phyloP scores from a whole-genome alignment of 306 rosid genomes.

The Inga laurina region DNA sequence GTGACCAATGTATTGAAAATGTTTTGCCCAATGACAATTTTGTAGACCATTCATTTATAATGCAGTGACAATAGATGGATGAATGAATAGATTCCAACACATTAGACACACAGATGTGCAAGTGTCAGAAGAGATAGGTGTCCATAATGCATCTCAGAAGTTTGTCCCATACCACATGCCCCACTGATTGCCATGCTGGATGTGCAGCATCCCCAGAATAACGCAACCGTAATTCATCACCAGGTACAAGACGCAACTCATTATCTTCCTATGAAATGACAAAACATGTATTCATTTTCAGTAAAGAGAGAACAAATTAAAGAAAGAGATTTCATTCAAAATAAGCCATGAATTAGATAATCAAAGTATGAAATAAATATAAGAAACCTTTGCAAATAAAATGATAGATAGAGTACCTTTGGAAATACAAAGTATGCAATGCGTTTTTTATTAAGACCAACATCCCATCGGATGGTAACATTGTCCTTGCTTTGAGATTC shows the following conservation, averaged over 20 bases:
- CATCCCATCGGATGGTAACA: slow-evolving; percentile 91
- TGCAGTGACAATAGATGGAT: not conserved
- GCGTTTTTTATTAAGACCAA: slow-evolving; percentile 98
- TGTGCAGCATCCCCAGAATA: slow-evolving; percentile 99
- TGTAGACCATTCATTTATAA: not conserved
- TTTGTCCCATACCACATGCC: slow-evolving; percentile 81
- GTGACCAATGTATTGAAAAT: not conserved
- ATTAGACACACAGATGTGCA: not conserved
- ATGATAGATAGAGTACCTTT: slow-evolving; percentile 56
- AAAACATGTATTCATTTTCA: slow-evolving; percentile 26
- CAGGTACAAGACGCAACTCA: slow-evolving; percentile 98
- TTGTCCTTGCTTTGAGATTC: slow-evolving; percentile 99
- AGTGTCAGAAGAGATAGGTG: not conserved
- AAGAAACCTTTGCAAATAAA: not conserved
- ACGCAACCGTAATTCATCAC: slow-evolving; percentile 94
- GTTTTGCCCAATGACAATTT: not conserved
- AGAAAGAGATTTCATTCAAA: slow-evolving; percentile 14
- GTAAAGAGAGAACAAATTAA: not conserved
- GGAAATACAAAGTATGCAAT: slow-evolving; percentile 97
- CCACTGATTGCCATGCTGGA: slow-evolving; percentile 99
- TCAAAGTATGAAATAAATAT: not conserved
- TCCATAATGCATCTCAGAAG: slow-evolving; percentile 1
- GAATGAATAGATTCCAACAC: not conserved
- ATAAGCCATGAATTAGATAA: not conserved
- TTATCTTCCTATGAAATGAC: slow-evolving; percentile 81